Percentiles rank a stretch among this genome's conserved stretches.
These are phyloP conservation scores for Aureobasidium sp. DNA, from an alignment of 2,329 filamentous ascomycete species.

Conservation along the genomic window DNA sequence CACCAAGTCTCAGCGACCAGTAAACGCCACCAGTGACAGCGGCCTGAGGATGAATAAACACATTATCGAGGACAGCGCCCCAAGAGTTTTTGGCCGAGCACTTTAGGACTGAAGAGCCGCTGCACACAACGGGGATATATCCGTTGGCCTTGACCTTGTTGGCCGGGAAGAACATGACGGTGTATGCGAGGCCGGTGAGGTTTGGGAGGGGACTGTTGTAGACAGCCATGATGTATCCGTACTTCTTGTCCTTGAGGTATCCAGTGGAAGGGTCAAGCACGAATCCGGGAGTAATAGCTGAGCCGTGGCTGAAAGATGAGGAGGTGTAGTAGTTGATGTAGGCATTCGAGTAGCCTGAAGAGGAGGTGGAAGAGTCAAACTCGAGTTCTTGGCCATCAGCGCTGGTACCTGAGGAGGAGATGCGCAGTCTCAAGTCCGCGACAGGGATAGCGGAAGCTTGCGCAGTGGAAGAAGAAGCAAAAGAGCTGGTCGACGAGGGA, in stretches of 20 bases:
- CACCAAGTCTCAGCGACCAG: background rate
- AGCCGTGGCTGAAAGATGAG: background rate
- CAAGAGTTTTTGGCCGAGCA: background rate
- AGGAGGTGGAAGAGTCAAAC: background rate
- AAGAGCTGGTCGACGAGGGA: background rate
- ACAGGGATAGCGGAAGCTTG: background rate
- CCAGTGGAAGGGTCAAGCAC: background rate
- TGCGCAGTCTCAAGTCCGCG: background rate
- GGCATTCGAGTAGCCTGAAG: background rate
- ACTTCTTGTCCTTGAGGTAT: background rate
- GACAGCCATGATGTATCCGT: slow-evolving; percentile 5
- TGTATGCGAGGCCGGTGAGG: background rate
- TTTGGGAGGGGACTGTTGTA: background rate
- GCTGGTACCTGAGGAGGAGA: background rate
- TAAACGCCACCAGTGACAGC: background rate
- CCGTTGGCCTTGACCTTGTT: background rate
- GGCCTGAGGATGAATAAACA: background rate
- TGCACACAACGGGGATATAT: background rate
- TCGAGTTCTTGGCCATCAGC: slow-evolving; percentile 5
- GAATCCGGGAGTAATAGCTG: background rate
- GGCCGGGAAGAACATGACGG: slow-evolving; percentile 5
- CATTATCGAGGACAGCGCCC: background rate
- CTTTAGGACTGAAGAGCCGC: background rate
- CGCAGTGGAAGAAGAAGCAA: background rate
- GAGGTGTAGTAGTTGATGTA: background rate